phyloP scores from a whole-genome alignment of 2,329 filamentous ascomycete genomes.

The Fonsecaea erecta region DNA sequence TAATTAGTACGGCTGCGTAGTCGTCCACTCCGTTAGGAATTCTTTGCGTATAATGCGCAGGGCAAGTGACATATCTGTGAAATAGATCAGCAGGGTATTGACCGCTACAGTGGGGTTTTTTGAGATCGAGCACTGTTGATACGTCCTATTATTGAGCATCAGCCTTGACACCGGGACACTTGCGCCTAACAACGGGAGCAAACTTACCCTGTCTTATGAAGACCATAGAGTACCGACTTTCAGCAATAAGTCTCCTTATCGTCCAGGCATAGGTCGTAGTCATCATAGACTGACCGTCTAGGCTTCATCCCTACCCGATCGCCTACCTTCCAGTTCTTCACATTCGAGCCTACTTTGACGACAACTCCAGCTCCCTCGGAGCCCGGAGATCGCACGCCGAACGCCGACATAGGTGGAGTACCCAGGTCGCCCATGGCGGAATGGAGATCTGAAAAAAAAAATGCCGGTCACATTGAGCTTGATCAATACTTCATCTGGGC shows the following conservation, averaged over 20 bases:
- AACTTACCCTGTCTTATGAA: slow-evolving; percentile 39
- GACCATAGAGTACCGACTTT: slow-evolving; percentile 51
- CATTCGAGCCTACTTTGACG: slow-evolving; percentile 59
- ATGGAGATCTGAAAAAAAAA: slow-evolving; percentile 64
- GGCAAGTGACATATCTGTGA: slow-evolving; percentile 56
- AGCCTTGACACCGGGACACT: not conserved
- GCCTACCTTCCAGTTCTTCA: slow-evolving; percentile 58
- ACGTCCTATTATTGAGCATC: not conserved
- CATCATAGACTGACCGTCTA: slow-evolving; percentile 56
- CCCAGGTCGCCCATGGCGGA: slow-evolving; percentile 61
- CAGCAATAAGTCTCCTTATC: slow-evolving; percentile 60
- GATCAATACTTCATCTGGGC: slow-evolving; percentile 60
- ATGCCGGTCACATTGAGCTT: slow-evolving; percentile 61
- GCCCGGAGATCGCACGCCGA: slow-evolving; percentile 44
- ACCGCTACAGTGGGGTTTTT: not conserved
- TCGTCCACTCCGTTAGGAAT: slow-evolving; percentile 62
- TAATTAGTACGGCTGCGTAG: slow-evolving; percentile 61
- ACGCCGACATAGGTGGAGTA: slow-evolving; percentile 49
- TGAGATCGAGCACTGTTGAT: not conserved
- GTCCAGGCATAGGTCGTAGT: slow-evolving; percentile 53
- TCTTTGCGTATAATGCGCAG: slow-evolving; percentile 58
- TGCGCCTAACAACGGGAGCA: not conserved
- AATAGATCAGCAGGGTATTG: slow-evolving; percentile 18
- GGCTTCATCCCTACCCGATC: slow-evolving; percentile 60
- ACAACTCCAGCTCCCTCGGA: slow-evolving; percentile 64